Evolutionary conservation across 306 rosid genomes (phyloP), one percentile per base, ranked within the genome.

Genomic region (Cucumis melo): DNA sequence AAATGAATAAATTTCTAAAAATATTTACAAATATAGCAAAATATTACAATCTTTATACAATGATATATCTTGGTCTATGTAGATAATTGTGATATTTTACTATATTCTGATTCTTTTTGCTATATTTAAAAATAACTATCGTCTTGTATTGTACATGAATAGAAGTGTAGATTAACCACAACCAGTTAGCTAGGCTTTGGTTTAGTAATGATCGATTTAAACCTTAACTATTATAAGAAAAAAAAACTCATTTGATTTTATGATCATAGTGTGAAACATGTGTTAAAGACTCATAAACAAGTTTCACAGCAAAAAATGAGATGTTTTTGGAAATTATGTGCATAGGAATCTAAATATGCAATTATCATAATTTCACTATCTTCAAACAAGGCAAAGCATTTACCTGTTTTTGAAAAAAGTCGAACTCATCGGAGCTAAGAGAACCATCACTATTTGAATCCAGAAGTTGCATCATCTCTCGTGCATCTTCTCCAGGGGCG

Each of bases 401-500:
- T 39, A 91, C 97, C 94, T 90, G 95, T 66, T 86, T 81, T 80
- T 89, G 96, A 84, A 89, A 89, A 53, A 78, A 64, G 64, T 86
- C 85, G 44, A 89, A 89, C 73, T 89, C 88, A 20, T 87, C 88
- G 2, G 90, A 87, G 80, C 90, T 87, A 65, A 89, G 87, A 58
- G 89, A 87, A 58, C 93, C 91, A 61, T 87, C 88, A 50, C 88
- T 87, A 46, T 89, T 86, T 44, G 88, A 85, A 84, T 87, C 91
- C 62, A 89, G 88, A 42, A 84, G 87, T 59, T 64, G 81, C 90
- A 87, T 87, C 93, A 86, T 87, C 85, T 84, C 88, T 0, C 86
- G 60, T 8, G 97, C 97, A 82, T 92, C 99, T 83, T 89, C 96
- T 58, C 93, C 95, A 1, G 99, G 92, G 32, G 95, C 93, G 41